Evolutionary conservation across 2,329 filamentous ascomycete genomes (phyloP).

Genomic region (Colletotrichum orchidophilum): DNA sequence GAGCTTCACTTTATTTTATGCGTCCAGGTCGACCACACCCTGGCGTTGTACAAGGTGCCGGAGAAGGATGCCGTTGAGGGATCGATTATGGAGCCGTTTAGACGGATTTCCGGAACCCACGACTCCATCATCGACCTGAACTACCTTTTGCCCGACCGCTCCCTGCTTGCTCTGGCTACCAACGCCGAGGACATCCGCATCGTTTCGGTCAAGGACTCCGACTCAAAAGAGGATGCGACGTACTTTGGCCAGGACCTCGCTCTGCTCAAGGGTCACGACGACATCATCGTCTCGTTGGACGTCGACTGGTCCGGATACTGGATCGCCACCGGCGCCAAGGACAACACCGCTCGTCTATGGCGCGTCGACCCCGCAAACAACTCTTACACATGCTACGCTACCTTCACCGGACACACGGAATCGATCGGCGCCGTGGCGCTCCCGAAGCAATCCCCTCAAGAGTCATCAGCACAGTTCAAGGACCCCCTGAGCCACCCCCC

Average conservation of each 20-base stretch:
- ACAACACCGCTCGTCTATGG: slow-evolving; percentile 95
- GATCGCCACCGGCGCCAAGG: slow-evolving; percentile 95
- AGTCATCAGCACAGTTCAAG: slow-evolving; percentile 74
- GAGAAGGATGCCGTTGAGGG: slow-evolving; percentile 45
- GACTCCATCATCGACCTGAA: slow-evolving; percentile 97
- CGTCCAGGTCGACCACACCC: slow-evolving; percentile 88
- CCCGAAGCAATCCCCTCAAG: slow-evolving; percentile 73
- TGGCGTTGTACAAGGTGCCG: slow-evolving; percentile 73
- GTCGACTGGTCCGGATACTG: slow-evolving; percentile 97
- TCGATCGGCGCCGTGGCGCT: slow-evolving; percentile 91
- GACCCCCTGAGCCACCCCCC: slow-evolving; percentile 84
- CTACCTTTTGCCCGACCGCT: slow-evolving; percentile 83
- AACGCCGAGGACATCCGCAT: slow-evolving; percentile 94
- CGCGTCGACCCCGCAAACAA: slow-evolving; percentile 79
- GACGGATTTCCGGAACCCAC: slow-evolving; percentile 92
- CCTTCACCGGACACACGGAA: slow-evolving; percentile 92
- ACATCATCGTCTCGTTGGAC: slow-evolving; percentile 95
- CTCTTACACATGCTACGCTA: slow-evolving; percentile 81
- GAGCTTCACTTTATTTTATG: slow-evolving; percentile 78
- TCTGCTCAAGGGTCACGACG: slow-evolving; percentile 87
- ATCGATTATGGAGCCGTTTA: slow-evolving; percentile 60
- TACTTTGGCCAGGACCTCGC: slow-evolving; percentile 94
- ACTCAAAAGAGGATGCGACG: slow-evolving; percentile 41
- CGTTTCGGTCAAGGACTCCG: slow-evolving; percentile 71
- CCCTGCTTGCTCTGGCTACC: slow-evolving; percentile 87